Conservation (phyloP, 257 asterid genomes). For the Phtheirospermum japonicum region DNA sequence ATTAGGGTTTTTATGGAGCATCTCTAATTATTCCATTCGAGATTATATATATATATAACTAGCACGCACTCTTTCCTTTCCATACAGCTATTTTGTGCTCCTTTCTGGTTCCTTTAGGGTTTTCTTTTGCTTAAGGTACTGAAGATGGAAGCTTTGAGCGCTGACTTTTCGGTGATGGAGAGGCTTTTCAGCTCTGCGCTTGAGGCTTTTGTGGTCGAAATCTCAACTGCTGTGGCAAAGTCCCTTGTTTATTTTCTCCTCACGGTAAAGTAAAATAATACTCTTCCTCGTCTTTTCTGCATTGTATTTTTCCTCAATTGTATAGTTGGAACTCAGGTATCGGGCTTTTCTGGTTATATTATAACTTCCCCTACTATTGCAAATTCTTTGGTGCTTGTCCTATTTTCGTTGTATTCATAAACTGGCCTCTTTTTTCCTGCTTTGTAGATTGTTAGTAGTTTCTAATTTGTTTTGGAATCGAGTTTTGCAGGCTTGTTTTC, state of each 20-base stretch:
- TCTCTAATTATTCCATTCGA: constrained; percentile 13
- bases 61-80: not conserved
- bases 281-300: not conserved
- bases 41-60: constrained; percentile 20
- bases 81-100: not conserved
- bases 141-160: constrained; percentile 36
- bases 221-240: constrained; percentile 24
- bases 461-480: not conserved
- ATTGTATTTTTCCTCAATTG: not conserved
- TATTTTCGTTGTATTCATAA: not conserved
- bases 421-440: not conserved
- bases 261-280: constrained; percentile 33
- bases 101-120: constrained; percentile 12
- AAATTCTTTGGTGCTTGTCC: not conserved
- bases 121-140: constrained; percentile 20
- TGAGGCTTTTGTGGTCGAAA: constrained; percentile 32
- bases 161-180: constrained; percentile 27
- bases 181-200: constrained; percentile 25
- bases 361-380: constrained; percentile 1
- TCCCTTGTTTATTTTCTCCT: constrained; percentile 25
- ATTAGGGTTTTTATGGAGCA: constrained; percentile 27
- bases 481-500: not conserved
- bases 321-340: not conserved
- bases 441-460: not conserved
- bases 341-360: constrained; percentile 10